Evolutionary conservation across 1,284 basidiomycete genomes (phyloP).

Genomic region (Heterobasidion irregulare): DNA sequence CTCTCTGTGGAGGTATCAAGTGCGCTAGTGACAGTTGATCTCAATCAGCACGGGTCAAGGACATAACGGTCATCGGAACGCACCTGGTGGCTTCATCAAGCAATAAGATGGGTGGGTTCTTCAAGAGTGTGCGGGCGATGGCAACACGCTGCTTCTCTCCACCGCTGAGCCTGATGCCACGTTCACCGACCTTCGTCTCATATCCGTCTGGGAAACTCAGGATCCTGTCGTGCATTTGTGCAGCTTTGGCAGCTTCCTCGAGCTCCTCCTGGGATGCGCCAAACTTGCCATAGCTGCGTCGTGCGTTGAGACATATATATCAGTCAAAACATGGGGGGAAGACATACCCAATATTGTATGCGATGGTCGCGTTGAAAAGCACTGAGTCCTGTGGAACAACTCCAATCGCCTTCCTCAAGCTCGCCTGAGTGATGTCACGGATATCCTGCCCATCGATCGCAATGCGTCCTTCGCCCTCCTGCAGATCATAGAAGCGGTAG

Average conservation of each 20-base stretch:
- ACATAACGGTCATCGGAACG: conserved; percentile 4
- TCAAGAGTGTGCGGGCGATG: conserved; percentile 80
- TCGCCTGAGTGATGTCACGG: conserved; percentile 74
- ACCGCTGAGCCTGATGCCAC: conserved; percentile 71
- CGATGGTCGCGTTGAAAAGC: conserved; percentile 78
- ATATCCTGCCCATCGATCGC: conserved; percentile 82
- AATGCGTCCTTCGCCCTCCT: conserved; percentile 64
- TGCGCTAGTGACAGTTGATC: conserved; percentile 34
- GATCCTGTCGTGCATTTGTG: conserved; percentile 79
- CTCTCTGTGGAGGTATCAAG: conserved; percentile 81
- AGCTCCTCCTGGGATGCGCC: conserved; percentile 62
- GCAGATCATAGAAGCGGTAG: conserved; percentile 86
- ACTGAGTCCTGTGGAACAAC: conserved; percentile 78
- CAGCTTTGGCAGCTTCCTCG: conserved; percentile 63
- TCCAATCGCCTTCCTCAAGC: conserved; percentile 73
- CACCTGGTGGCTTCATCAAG: conserved; percentile 79
- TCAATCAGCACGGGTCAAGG: neutral
- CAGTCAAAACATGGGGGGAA: neutral
- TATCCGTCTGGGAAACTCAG: conserved; percentile 76
- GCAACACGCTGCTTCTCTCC: conserved; percentile 86
- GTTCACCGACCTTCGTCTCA: conserved; percentile 74
- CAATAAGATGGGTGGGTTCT: conserved; percentile 78
- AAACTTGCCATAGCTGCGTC: conserved; percentile 60
- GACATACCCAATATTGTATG: conserved; percentile 64
- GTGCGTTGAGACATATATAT: neutral